Percentiles rank a stretch among this genome's conserved stretches.
Evolutionary conservation across 768 basidiomycete species (phyloP).

Genomic region (Kwoniella pini): DNA sequence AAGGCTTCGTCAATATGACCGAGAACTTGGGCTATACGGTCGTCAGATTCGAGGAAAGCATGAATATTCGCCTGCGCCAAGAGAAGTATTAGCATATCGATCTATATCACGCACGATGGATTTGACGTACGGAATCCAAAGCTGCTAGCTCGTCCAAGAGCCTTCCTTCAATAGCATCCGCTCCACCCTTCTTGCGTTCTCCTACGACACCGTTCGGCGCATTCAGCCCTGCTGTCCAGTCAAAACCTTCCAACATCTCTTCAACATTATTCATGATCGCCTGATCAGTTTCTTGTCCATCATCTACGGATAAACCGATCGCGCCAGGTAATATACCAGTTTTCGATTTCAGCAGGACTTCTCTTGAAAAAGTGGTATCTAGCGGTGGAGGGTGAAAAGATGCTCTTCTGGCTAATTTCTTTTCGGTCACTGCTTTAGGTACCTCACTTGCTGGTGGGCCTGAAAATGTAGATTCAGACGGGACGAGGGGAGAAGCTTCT

Average conservation of each 20-base stretch:
- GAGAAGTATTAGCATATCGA: not conserved
- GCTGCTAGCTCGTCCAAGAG: constrained; percentile 87
- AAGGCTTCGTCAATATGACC: constrained; percentile 88
- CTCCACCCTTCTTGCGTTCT: constrained; percentile 66
- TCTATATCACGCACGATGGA: not conserved
- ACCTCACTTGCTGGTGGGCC: constrained; percentile 54
- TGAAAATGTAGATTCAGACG: constrained; percentile 26
- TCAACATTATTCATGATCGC: constrained; percentile 87
- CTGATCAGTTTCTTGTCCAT: constrained; percentile 60
- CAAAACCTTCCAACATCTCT: constrained; percentile 98
- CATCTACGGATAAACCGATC: constrained; percentile 63
- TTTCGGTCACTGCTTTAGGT: constrained; percentile 59
- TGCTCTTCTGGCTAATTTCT: constrained; percentile 59
- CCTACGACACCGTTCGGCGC: constrained; percentile 9
- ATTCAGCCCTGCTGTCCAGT: constrained; percentile 66
- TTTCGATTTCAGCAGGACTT: constrained; percentile 46
- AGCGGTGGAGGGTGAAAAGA: constrained; percentile 52
- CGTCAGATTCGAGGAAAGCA: constrained; percentile 94
- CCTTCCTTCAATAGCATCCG: constrained; percentile 88
- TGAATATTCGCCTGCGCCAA: constrained; percentile 82
- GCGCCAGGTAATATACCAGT: constrained; percentile 43
- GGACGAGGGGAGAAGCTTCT: constrained; percentile 16
- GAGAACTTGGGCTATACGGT: constrained; percentile 79
- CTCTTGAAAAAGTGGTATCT: constrained; percentile 52
- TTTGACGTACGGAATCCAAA: constrained; percentile 74